Evolutionary conservation across 192 early-diverging fungal genomes (phyloP).

Genomic region (Coemansia sp.): DNA sequence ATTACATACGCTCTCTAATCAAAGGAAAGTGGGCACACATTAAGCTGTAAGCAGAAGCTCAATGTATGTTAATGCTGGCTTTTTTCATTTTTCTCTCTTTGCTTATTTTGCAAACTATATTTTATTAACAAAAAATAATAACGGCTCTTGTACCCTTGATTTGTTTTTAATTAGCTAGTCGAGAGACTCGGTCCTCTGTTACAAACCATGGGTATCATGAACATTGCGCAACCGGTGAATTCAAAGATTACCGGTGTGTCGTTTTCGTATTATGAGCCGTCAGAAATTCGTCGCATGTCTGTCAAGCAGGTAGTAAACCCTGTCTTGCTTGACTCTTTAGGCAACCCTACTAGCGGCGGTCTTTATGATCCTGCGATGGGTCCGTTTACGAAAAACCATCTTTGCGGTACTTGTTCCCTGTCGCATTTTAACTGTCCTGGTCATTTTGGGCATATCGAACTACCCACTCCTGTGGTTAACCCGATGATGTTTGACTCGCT

Average conservation of each 20-base stretch:
- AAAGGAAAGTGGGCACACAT: no score
- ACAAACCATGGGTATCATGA: conserved; percentile 51
- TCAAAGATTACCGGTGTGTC: conserved; percentile 79
- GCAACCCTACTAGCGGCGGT: conserved; percentile 87
- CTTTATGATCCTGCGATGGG: conserved; percentile 94
- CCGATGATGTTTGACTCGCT: conserved; percentile 93
- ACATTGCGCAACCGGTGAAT: conserved; percentile 81
- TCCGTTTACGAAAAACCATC: conserved; percentile 76
- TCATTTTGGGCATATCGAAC: conserved; percentile 96
- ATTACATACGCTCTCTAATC: no score
- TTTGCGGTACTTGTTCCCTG: conserved; percentile 82
- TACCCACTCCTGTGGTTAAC: conserved; percentile 85
- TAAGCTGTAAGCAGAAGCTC: no score
- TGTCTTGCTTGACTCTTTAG: conserved; percentile 78
- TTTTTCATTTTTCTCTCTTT: background rate
- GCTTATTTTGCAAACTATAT: background rate
- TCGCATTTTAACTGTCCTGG: conserved; percentile 84
- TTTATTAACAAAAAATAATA: background rate
- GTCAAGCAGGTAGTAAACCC: conserved; percentile 94
- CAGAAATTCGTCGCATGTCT: conserved; percentile 88
- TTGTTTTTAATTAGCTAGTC: no score
- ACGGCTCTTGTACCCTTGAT: background rate
- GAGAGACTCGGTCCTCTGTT: no score
- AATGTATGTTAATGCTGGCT: no score
- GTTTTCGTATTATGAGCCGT: conserved; percentile 86